phyloP scores from a whole-genome alignment of 768 basidiomycete genomes.

The Rhizopogon vulgaris region DNA sequence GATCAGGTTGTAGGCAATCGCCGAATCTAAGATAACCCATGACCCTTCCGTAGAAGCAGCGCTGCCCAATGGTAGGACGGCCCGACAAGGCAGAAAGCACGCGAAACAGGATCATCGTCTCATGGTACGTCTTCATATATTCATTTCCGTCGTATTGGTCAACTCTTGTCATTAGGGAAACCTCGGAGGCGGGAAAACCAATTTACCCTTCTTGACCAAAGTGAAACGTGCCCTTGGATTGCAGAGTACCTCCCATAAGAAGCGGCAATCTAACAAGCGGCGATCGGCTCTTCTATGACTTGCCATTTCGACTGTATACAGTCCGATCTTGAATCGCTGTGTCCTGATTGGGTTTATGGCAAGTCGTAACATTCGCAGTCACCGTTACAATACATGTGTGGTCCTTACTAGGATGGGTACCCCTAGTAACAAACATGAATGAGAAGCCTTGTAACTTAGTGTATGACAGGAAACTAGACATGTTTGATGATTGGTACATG shows the following conservation, averaged over 20 bases:
- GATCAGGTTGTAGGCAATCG: neutral
- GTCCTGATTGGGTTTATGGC: no score
- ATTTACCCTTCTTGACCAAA: conserved; percentile 46
- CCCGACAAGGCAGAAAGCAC: conserved; percentile 35
- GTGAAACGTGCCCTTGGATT: conserved; percentile 49
- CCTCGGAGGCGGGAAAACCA: conserved; percentile 24
- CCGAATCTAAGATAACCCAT: conserved; percentile 2
- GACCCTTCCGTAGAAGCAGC: conserved; percentile 34
- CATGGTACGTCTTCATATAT: conserved; percentile 34
- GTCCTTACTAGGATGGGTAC: no score
- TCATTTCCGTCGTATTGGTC: neutral
- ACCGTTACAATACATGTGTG: no score
- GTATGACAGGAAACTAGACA: neutral
- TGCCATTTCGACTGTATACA: neutral
- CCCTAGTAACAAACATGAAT: no score
- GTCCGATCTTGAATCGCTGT: no score
- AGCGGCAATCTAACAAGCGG: neutral
- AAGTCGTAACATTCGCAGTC: no score
- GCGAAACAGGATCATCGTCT: conserved; percentile 38
- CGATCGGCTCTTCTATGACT: neutral
- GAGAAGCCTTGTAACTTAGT: no score
- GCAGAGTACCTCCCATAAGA: conserved; percentile 33
- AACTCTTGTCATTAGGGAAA: conserved; percentile 30
- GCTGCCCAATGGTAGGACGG: conserved; percentile 46
- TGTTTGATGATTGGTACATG: neutral